A percentile compares a stretch with the other conserved stretches of the same genome.
Conservation (phyloP, 2,329 filamentous ascomycete species). For the Neophaeococcomyces mojaviensis region DNA sequence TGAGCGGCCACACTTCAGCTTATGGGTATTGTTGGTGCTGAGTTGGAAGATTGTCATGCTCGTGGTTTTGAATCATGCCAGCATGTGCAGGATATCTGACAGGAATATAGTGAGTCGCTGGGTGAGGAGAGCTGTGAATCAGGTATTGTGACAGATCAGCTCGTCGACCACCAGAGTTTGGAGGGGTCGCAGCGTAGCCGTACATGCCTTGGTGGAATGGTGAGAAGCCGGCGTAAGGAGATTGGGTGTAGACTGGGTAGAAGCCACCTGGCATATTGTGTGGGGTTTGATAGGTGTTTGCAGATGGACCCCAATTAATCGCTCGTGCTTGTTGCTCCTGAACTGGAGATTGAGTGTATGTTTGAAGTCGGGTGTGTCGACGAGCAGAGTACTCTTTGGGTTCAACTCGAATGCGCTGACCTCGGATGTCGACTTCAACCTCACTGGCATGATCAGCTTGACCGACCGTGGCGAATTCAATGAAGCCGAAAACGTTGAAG, state of each 20-base stretch:
- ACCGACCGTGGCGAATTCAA: constrained; percentile 16
- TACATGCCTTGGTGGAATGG: background rate
- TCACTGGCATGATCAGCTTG: constrained; percentile 17
- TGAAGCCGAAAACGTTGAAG: constrained; percentile 20
- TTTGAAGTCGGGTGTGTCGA: constrained; percentile 8
- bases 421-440: constrained; percentile 14
- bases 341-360: background rate
- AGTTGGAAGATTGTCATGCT: too few relatives aligned
- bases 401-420: constrained; percentile 19
- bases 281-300: constrained; percentile 4
- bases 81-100: background rate
- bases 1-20: too few relatives aligned
- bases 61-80: background rate
- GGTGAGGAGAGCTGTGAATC: background rate
- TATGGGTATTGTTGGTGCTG: too few relatives aligned
- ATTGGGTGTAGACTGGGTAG: background rate
- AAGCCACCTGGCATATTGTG: background rate
- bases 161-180: background rate
- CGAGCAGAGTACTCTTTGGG: constrained; percentile 22
- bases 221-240: background rate
- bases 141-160: background rate
- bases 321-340: background rate
- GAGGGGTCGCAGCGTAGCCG: constrained; percentile 3
- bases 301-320: constrained; percentile 8
- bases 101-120: background rate